Percentiles rank a stretch among this genome's conserved stretches.
These are phyloP conservation scores for Pelargonium fulgidum DNA, from an alignment of 441 rosid genomes.

Conservation along the genomic window DNA sequence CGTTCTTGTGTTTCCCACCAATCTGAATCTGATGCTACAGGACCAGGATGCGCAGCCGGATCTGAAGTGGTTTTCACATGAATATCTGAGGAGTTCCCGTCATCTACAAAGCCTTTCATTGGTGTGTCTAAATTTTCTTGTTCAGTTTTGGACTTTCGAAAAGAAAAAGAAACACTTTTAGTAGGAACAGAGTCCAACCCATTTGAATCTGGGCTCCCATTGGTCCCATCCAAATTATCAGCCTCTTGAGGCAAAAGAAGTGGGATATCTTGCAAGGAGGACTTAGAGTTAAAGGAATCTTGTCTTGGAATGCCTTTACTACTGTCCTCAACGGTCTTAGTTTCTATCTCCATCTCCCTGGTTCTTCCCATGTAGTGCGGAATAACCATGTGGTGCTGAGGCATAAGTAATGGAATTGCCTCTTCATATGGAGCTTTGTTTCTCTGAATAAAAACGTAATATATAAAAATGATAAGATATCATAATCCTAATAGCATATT, in stretches of 20 bases:
- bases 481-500: background rate
- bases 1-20: conserved; percentile 95
- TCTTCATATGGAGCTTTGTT: conserved; percentile 94
- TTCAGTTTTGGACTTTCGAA: conserved; percentile 54
- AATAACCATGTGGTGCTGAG: conserved; percentile 98
- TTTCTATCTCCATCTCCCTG: conserved; percentile 39
- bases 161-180: conserved; percentile 50
- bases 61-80: conserved; percentile 32
- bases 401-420: conserved; percentile 93
- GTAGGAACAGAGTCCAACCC: conserved; percentile 30
- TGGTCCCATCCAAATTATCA: conserved; percentile 44
- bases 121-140: conserved; percentile 52
- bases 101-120: conserved; percentile 89
- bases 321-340: conserved; percentile 38
- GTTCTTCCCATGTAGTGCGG: conserved; percentile 87
- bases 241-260: conserved; percentile 84
- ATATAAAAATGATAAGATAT: conserved; percentile 12
- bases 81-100: conserved; percentile 37
- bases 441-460: conserved; percentile 43
- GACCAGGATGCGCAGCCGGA: conserved; percentile 28
- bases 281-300: conserved; percentile 71
- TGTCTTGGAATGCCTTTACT: conserved; percentile 44
- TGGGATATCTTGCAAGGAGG: conserved; percentile 85
- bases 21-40: conserved; percentile 43
- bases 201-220: conserved; percentile 37